phyloP scores from a whole-genome alignment of 495 filamentous ascomycete species.

The Aspergillus cavernicola region DNA sequence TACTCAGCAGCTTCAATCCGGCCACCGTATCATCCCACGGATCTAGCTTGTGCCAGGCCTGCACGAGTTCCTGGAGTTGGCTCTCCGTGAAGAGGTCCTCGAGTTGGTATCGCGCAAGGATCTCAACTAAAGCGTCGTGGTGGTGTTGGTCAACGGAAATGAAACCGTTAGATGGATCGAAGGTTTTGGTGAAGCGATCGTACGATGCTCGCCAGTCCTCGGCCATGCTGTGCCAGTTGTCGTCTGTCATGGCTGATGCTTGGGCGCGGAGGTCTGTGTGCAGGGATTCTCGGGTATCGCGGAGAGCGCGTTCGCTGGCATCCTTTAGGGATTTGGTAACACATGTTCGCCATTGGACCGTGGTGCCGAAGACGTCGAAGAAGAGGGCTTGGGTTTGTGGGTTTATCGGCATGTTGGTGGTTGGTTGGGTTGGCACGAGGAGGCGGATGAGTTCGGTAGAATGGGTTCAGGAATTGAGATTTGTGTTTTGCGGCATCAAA shows the following conservation, averaged over 20 bases:
- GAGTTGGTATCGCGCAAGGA: constrained; percentile 54
- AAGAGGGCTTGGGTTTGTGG: constrained; percentile 46
- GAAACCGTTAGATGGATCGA: constrained; percentile 45
- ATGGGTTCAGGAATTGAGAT: neutral
- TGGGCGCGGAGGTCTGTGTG: constrained; percentile 41
- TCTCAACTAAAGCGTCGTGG: constrained; percentile 51
- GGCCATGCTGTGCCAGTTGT: constrained; percentile 59
- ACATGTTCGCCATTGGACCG: constrained; percentile 66
- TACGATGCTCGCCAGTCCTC: constrained; percentile 68
- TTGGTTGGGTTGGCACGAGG: neutral
- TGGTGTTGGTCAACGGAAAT: constrained; percentile 67
- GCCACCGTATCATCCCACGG: constrained; percentile 63
- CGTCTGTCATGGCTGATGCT: constrained; percentile 45
- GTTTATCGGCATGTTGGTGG: constrained; percentile 26
- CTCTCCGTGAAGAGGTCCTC: constrained; percentile 54
- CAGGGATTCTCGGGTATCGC: constrained; percentile 42
- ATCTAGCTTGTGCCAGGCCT: constrained; percentile 66
- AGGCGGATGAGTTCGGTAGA: neutral
- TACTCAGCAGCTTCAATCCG: constrained; percentile 55
- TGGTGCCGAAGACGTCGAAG: constrained; percentile 73
- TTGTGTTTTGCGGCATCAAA: neutral
- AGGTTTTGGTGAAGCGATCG: constrained; percentile 51
- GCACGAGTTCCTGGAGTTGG: constrained; percentile 54
- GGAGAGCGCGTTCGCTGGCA: constrained; percentile 35
- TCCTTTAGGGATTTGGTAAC: constrained; percentile 50